A percentile compares a stretch with the other conserved stretches of the same genome.
Conservation (phyloP, 208 protist species). For the Crithidia acanthocephali region DNA sequence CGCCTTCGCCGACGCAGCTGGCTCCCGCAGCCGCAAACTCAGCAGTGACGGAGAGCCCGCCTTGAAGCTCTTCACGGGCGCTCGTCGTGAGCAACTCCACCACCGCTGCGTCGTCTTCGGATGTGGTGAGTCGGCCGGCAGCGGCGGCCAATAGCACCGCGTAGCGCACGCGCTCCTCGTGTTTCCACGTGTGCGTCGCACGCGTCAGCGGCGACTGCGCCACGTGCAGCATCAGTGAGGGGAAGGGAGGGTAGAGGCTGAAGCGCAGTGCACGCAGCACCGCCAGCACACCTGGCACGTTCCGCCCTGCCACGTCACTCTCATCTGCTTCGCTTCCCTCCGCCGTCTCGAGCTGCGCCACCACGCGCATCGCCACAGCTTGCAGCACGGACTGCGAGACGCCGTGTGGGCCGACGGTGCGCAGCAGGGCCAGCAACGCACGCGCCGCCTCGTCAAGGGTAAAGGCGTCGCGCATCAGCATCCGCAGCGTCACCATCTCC, state of each 20-base stretch:
- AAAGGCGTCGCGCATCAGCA: conserved; percentile 35
- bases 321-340: not conserved
- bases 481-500: conserved; percentile 71
- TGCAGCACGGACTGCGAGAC: conserved; percentile 57
- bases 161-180: conserved; percentile 19
- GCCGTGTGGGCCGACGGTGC: conserved; percentile 34
- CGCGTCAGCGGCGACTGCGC: conserved; percentile 14
- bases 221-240: conserved; percentile 29
- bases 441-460: conserved; percentile 34
- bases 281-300: not conserved
- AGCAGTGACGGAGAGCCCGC: not conserved
- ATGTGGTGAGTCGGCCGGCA: not conserved
- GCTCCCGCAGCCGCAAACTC: too few species aligned
- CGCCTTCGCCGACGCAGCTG: not conserved
- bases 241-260: conserved; percentile 27
- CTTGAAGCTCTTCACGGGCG: conserved; percentile 7
- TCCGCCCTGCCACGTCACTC: not conserved
- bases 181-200: conserved; percentile 1
- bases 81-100: not conserved
- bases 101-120: conserved; percentile 6
- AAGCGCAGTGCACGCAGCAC: conserved; percentile 36
- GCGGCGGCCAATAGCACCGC: conserved; percentile 28
- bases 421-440: conserved; percentile 47
- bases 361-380: conserved; percentile 41
- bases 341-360: conserved; percentile 16